Evolutionary conservation across 225 moss, liverwort and hornwort species (phyloP).

Genomic region (Pseudoscleropodium purum): DNA sequence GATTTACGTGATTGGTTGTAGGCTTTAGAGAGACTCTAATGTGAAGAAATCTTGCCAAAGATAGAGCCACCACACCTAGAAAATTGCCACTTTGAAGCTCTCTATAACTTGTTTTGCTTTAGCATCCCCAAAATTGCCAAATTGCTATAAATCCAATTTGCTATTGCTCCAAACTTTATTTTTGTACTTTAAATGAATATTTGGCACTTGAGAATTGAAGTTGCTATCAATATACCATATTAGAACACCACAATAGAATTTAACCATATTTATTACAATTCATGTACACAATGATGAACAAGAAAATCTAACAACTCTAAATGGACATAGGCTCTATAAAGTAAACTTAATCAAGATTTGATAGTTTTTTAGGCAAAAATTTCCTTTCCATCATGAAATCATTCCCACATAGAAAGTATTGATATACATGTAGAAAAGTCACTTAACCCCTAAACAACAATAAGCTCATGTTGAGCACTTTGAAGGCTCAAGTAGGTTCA

Average conservation of each 20-base stretch:
- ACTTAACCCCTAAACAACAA: background rate
- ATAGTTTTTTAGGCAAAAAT: background rate
- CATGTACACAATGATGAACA: background rate
- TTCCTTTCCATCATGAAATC: background rate
- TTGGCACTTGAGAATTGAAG: background rate
- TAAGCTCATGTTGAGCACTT: background rate
- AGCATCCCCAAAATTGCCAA: accelerated
- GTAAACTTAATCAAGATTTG: background rate
- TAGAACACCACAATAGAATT: background rate
- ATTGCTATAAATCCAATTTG: background rate
- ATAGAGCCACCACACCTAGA: background rate
- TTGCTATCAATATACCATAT: background rate
- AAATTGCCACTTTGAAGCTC: background rate
- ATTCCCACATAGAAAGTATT: background rate
- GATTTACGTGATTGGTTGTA: accelerated
- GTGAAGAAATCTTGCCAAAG: no score
- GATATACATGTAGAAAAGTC: background rate
- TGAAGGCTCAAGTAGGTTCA: background rate
- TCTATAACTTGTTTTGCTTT: background rate
- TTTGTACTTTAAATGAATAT: background rate
- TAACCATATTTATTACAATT: background rate
- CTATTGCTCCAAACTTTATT: background rate
- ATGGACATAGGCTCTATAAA: background rate
- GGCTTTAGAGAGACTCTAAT: background rate
- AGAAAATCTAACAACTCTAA: background rate